Conservation (phyloP, 2,329 filamentous ascomycete genomes). For the Claviceps sp. region DNA sequence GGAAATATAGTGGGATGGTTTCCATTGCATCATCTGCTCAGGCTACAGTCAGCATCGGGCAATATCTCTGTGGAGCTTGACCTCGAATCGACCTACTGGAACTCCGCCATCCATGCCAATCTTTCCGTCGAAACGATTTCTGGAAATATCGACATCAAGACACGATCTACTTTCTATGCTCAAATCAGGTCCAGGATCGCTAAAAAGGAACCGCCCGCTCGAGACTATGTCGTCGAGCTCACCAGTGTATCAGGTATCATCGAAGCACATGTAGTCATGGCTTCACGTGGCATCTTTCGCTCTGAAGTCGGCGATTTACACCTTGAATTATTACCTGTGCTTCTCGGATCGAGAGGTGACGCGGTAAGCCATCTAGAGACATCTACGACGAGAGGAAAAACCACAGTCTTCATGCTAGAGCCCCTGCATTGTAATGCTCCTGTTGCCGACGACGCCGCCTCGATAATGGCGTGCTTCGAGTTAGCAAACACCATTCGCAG, state of each 20-base stretch:
- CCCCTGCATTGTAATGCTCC: too few relatives aligned
- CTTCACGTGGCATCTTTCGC: constrained; percentile 20
- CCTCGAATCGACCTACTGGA: too few relatives aligned
- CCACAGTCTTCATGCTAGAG: constrained; percentile 13
- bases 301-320: constrained; percentile 28
- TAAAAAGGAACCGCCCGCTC: neutral
- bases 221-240: neutral
- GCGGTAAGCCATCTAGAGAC: constrained; percentile 21
- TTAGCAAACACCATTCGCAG: too few relatives aligned
- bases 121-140: too few relatives aligned
- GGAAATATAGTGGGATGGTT: too few relatives aligned
- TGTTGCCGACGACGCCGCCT: too few relatives aligned
- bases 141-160: neutral
- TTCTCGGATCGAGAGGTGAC: constrained; percentile 24
- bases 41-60: too few relatives aligned
- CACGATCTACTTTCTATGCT: neutral
- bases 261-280: constrained; percentile 25
- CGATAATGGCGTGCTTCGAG: too few relatives aligned
- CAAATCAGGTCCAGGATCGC: too few relatives aligned
- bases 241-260: neutral
- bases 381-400: constrained; percentile 29
- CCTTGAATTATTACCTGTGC: constrained; percentile 23
- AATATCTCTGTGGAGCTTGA: too few relatives aligned
- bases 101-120: too few relatives aligned
- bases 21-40: too few relatives aligned